These are phyloP conservation scores for Colletotrichum sp. DNA, from an alignment of 2,329 filamentous ascomycete genomes.

Conservation along the genomic window DNA sequence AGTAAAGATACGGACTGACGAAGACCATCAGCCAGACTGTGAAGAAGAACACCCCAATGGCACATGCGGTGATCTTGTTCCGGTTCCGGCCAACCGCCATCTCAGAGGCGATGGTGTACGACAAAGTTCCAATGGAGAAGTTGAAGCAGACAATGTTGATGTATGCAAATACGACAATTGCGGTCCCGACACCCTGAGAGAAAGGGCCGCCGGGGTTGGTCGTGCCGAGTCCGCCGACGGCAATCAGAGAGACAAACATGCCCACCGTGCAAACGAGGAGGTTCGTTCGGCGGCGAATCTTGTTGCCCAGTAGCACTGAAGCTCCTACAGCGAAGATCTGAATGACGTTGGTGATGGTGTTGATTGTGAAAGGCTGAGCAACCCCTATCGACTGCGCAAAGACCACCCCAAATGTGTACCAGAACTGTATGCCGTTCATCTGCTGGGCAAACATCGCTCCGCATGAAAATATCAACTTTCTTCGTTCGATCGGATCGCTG, in stretches of 20 bases:
- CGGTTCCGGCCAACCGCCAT: conserved; percentile 53
- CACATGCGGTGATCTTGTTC: conserved; percentile 44
- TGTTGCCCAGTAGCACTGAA: conserved; percentile 44
- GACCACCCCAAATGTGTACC: conserved; percentile 44
- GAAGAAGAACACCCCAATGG: conserved; percentile 48
- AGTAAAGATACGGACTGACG: conserved; percentile 45
- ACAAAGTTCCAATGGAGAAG: conserved; percentile 46
- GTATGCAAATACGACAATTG: conserved; percentile 45
- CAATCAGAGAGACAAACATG: conserved; percentile 44
- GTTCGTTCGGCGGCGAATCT: conserved; percentile 40
- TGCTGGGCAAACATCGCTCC: conserved; percentile 47
- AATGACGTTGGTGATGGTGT: conserved; percentile 44
- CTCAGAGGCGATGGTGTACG: conserved; percentile 47
- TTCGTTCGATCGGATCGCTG: conserved; percentile 45
- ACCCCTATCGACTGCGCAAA: conserved; percentile 46
- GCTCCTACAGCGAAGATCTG: conserved; percentile 45
- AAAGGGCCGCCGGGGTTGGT: conserved; percentile 29
- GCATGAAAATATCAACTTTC: conserved; percentile 45
- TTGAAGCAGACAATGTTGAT: conserved; percentile 49
- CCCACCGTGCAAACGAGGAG: conserved; percentile 37
- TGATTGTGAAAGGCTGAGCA: conserved; percentile 44
- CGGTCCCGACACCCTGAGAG: conserved; percentile 35
- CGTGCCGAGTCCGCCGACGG: conserved; percentile 43
- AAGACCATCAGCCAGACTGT: conserved; percentile 45
- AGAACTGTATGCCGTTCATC: conserved; percentile 49